Conservation (phyloP, 192 early-diverging fungal genomes). For the Anaeromyces robustus region DNA sequence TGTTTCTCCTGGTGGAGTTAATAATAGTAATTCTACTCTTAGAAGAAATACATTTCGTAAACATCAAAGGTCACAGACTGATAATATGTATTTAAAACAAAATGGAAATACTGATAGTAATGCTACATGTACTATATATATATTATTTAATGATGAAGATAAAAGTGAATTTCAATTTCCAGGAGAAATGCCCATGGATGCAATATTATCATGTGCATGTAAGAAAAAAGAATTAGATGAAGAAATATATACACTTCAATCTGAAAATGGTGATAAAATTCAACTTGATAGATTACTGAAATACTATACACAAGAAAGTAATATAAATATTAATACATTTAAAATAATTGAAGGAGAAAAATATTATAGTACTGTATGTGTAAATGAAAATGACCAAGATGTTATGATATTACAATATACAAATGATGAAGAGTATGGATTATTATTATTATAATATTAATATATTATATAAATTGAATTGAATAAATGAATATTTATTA, state of each 20-base stretch:
- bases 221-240: neutral
- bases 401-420: constrained; percentile 21
- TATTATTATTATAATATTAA: neutral
- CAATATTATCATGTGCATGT: neutral
- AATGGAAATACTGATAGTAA: neutral
- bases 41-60: neutral
- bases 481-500: too few relatives aligned
- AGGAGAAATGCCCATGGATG: neutral
- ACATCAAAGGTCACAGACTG: neutral
- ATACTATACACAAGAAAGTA: neutral
- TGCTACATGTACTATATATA: neutral
- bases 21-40: neutral
- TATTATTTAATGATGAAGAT: neutral
- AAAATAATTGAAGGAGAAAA: constrained; percentile 16
- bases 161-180: neutral
- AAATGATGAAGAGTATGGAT: constrained; percentile 24
- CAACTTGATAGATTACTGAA: neutral
- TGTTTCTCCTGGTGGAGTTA: neutral
- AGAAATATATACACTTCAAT: neutral
- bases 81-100: neutral
- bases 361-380: constrained; percentile 21
- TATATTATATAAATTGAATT: constrained; percentile 2
- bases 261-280: neutral
- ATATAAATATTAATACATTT: neutral
- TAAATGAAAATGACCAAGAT: constrained; percentile 28